These are phyloP conservation scores for Zea mays DNA, from an alignment of 176 grass and related monocot genomes.

Conservation along the genomic window Zm-B73-REFERENCE-NAM-5.0 NC_050101.1:158307501-158308000, in stretches of 20 bases:
- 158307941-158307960: constrained; percentile 95
- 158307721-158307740: constrained; percentile 67
- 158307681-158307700: background rate
- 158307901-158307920: constrained; percentile 96
- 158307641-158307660: background rate
- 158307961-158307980: constrained; percentile 94
- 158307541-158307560: background rate
- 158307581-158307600: background rate
- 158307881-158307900: constrained; percentile 83
- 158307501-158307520: constrained; percentile 4
- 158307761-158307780: constrained; percentile 80
- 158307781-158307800: constrained; percentile 96
- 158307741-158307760: constrained; percentile 69
- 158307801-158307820: constrained; percentile 90
- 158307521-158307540: background rate
- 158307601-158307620: background rate
- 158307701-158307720: constrained; percentile 26
- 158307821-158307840: constrained; percentile 79
- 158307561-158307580: background rate
- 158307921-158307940: constrained; percentile 85
- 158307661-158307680: constrained; percentile 7
- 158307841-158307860: constrained; percentile 76
- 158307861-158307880: constrained; percentile 60
- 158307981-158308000: constrained; percentile 39
- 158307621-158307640: background rate